These are phyloP conservation scores for Clonostachys solani DNA, from an alignment of 2,329 filamentous ascomycete genomes.

Conservation along the genomic window DNA sequence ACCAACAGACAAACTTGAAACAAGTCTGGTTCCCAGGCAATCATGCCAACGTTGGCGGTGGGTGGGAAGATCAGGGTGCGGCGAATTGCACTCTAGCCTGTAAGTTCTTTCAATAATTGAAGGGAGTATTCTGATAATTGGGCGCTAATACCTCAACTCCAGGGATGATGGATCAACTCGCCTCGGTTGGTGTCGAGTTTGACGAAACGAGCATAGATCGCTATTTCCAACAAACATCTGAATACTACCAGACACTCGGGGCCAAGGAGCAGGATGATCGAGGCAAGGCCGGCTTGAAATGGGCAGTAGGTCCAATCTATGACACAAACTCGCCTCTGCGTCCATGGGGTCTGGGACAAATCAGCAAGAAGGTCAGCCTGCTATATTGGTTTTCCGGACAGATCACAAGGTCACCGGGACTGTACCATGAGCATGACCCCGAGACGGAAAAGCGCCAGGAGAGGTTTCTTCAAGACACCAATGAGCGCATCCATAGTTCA, in stretches of 20 bases:
- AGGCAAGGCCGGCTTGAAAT: conserved; percentile 13
- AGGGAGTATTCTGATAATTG: not conserved
- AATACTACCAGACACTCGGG: conserved; percentile 20
- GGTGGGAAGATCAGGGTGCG: conserved; percentile 1
- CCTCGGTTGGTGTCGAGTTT: conserved; percentile 46
- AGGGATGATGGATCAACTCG: conserved; percentile 35
- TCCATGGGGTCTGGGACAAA: conserved; percentile 42
- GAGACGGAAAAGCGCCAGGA: conserved; percentile 25
- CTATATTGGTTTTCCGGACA: conserved; percentile 39
- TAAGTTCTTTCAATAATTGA: not conserved
- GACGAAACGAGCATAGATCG: conserved; percentile 32
- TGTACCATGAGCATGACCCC: conserved; percentile 39
- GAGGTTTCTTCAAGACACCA: conserved; percentile 43
- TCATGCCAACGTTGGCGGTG: conserved; percentile 1
- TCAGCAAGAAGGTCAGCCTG: conserved; percentile 28
- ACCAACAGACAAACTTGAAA: not conserved
- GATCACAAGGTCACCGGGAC: conserved; percentile 38
- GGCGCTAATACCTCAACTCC: too few relatives aligned
- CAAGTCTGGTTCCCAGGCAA: conserved; percentile 3
- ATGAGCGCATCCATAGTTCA: conserved; percentile 50
- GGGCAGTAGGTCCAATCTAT: conserved; percentile 45
- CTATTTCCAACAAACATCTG: conserved; percentile 26
- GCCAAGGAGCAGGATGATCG: conserved; percentile 1
- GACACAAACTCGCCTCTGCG: conserved; percentile 40
- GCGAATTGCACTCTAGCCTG: conserved; percentile 1